Percentiles rank a stretch among this genome's conserved stretches.
Conservation (phyloP, 2,329 filamentous ascomycete species). For the Diplodia corticola region DNA sequence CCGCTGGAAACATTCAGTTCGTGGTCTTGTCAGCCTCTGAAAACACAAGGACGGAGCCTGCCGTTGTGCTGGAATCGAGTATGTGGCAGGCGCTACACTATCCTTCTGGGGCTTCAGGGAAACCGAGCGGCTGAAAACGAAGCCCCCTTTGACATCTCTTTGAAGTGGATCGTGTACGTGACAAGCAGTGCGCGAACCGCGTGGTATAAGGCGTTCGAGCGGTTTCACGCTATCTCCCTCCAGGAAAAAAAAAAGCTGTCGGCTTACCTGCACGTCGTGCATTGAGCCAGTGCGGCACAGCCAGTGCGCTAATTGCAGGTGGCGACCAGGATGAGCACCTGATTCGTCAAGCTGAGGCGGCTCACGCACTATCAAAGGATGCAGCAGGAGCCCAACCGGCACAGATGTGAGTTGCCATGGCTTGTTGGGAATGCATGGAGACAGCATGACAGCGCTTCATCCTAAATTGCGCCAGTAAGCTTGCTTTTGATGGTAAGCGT, state of each 20-base stretch:
- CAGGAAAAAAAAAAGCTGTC: not conserved
- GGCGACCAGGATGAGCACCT: not conserved
- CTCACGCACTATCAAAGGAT: not conserved
- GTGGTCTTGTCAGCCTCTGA: not conserved
- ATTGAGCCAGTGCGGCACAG: not conserved
- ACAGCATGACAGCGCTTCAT: not conserved
- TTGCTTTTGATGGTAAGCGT: not conserved
- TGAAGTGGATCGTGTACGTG: not conserved
- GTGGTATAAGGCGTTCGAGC: not conserved
- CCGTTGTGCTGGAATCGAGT: not conserved
- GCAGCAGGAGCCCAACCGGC: not conserved
- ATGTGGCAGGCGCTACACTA: not conserved
- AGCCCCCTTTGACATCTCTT: not conserved
- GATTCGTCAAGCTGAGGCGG: not conserved
- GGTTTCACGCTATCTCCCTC: not conserved
- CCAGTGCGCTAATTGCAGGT: not conserved
- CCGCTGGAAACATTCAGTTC: not conserved
- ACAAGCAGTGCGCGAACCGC: not conserved
- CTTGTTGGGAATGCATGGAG: not conserved
- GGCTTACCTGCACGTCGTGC: not conserved
- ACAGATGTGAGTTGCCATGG: not conserved
- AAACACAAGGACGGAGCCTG: not conserved
- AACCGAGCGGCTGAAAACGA: not conserved
- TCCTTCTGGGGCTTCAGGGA: not conserved
- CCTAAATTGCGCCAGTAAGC: not conserved